Evolutionary conservation across 164 flowering plant species (phyloP), one percentile per base, ranked within the genome.

Genomic region (Cinnamomum micranthum): DNA sequence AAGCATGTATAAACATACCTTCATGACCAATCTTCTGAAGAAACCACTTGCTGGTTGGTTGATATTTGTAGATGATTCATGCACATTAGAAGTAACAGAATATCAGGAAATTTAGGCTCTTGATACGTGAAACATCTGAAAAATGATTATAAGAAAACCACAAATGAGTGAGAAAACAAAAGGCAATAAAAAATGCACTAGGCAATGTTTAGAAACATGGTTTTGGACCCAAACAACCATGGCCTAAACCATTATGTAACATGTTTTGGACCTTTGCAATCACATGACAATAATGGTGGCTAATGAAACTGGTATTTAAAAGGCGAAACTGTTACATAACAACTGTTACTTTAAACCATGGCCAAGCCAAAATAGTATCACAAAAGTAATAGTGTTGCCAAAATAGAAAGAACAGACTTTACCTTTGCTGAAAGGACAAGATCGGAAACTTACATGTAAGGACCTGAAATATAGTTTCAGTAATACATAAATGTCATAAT

Each of bases 11-110:
- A 47, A 70, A 58, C 62, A 35, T 76, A 91, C 99, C 99, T 93
- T 93, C 94, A 86, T 92, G 97, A 28, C 99, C 97, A 81, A 85
- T 83, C 88, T 95, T 93, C 83, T 93, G 81, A 76, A 95, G 87
- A 85, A 95, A 95, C 99, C 99, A 95, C 83, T 95, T 95, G 85
- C 97, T 95, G 90, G 24, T 73, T 14, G n/a, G 55, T 65, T 15
- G 58, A 64, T 73, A 70, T 69, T 67, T 59, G 17, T 35, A 81
- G 50, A 65, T 71, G 75, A 59, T 60, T 3, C 27, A 27, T 47
- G 31, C 24, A 55, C 28, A 41, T 65, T 33, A 59, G 68, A 63
- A 12, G 51, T 41, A 70, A 31, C 20, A 73, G 73, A 72, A n/a
- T 35, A 71, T 20, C 35, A 33, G 24, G 33, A 20, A 63, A 2